Percentiles rank a stretch among this genome's conserved stretches.
These are phyloP conservation scores for Bremia lactucae DNA, from an alignment of 352 stramenopile species.

Conservation along the genomic window DNA sequence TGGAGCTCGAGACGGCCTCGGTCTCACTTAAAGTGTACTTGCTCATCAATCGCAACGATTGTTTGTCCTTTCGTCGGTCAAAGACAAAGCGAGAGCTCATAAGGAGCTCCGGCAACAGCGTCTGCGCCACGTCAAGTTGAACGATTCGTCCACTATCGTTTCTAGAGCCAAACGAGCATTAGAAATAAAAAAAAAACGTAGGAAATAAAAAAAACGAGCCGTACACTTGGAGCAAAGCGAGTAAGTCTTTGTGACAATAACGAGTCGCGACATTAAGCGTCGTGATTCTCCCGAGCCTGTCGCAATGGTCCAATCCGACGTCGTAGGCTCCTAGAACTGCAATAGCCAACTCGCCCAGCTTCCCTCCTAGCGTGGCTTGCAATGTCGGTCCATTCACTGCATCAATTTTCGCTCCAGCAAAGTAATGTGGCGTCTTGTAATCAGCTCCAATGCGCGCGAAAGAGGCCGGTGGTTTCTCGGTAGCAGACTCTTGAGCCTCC, in stretches of 20 bases:
- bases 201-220: background rate
- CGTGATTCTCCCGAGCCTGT: slow-evolving; percentile 52
- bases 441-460: slow-evolving; percentile 67
- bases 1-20: slow-evolving; percentile 44
- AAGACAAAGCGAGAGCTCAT: slow-evolving; percentile 57
- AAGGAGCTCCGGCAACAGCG: slow-evolving; percentile 38
- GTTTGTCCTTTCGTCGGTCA: slow-evolving; percentile 60
- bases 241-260: slow-evolving; percentile 52
- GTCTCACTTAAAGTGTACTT: slow-evolving; percentile 36
- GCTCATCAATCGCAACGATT: slow-evolving; percentile 42
- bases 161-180: slow-evolving; percentile 12
- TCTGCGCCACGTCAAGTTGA: slow-evolving; percentile 51
- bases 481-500: slow-evolving; percentile 58
- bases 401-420: slow-evolving; percentile 63
- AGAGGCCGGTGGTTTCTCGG: slow-evolving; percentile 50
- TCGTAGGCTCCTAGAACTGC: slow-evolving; percentile 60
- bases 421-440: slow-evolving; percentile 33
- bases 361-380: slow-evolving; percentile 41
- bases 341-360: slow-evolving; percentile 31
- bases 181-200: background rate
- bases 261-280: slow-evolving; percentile 47
- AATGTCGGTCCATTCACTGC: slow-evolving; percentile 70
- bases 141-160: slow-evolving; percentile 57
- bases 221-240: slow-evolving; percentile 68
- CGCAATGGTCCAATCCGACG: slow-evolving; percentile 67